A percentile compares a stretch with the other conserved stretches of the same genome.
Conservation (phyloP, 1,139 yeast species). For the Wickerhamomyces sp. region DNA sequence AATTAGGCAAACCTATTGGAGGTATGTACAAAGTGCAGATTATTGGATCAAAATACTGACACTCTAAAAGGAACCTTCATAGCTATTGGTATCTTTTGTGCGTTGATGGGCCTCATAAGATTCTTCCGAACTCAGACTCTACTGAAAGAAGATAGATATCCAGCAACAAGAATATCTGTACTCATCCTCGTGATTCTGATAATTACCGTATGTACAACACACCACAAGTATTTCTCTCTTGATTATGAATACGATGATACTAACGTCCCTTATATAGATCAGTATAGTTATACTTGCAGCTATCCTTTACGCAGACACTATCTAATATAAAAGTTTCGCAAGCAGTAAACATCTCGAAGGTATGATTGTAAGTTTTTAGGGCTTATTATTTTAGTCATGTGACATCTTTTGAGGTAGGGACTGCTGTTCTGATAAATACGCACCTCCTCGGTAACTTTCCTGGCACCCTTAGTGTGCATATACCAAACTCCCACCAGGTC, state of each 20-base stretch:
- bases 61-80: conserved; percentile 30
- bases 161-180: conserved; percentile 40
- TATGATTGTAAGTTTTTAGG: not conserved
- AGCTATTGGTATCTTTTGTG: conserved; percentile 34
- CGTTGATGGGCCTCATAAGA: conserved; percentile 37
- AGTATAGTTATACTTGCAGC: conserved; percentile 13
- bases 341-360: too few species aligned
- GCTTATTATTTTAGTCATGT: not conserved
- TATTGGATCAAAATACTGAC: conserved; percentile 1
- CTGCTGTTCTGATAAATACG: conserved; percentile 1
- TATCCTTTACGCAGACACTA: conserved; percentile 11
- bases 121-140: conserved; percentile 41
- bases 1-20: conserved; percentile 23
- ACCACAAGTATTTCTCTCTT: not conserved
- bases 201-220: conserved; percentile 26
- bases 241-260: not conserved
- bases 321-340: not conserved
- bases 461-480: too few species aligned
- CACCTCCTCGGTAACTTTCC: not conserved
- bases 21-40: conserved; percentile 9
- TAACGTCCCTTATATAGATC: conserved; percentile 5
- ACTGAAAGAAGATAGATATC: conserved; percentile 42
- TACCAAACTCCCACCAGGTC: not conserved
- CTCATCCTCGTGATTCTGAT: conserved; percentile 32
- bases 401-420: not conserved